Percentiles rank a stretch among this genome's conserved stretches.
Conservation (phyloP, 2,329 filamentous ascomycete species). For the Fusarium lyarnte region DNA sequence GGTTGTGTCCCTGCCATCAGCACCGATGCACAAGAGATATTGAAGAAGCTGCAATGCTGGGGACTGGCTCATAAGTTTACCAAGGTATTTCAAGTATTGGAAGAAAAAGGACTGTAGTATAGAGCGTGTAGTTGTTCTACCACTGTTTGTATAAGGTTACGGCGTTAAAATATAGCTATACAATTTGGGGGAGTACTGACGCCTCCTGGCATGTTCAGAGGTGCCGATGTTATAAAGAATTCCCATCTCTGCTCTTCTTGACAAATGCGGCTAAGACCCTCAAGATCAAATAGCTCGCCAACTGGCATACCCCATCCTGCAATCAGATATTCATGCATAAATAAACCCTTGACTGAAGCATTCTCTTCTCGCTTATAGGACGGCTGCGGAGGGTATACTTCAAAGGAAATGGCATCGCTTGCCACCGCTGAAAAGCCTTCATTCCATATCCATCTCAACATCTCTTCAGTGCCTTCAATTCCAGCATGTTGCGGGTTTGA, state of each 20-base stretch:
- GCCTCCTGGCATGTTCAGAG: conserved; percentile 1
- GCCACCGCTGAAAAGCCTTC: neutral
- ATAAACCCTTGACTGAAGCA: neutral
- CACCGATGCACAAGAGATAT: neutral
- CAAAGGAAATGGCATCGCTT: neutral
- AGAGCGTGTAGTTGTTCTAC: fast-evolving
- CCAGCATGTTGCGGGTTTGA: conserved; percentile 2
- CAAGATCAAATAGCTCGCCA: neutral
- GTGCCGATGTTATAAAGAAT: neutral
- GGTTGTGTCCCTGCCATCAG: neutral
- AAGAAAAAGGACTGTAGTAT: neutral
- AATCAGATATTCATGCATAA: conserved; percentile 4
- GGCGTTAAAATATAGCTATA: neutral
- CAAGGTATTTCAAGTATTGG: neutral
- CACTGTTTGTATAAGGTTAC: fast-evolving
- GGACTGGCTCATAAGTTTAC: neutral
- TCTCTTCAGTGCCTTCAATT: neutral
- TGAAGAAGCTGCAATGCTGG: neutral
- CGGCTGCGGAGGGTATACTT: neutral
- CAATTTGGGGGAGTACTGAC: conserved; percentile 4
- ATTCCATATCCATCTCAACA: conserved; percentile 5
- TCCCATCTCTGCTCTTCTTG: conserved; percentile 1
- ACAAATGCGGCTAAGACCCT: neutral
- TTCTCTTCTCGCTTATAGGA: neutral
- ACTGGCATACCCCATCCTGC: neutral